Evolutionary conservation across 2,329 filamentous ascomycete genomes (phyloP), one percentile per base, ranked within the genome.

Genomic region (Podosphaera aphanis): DNA sequence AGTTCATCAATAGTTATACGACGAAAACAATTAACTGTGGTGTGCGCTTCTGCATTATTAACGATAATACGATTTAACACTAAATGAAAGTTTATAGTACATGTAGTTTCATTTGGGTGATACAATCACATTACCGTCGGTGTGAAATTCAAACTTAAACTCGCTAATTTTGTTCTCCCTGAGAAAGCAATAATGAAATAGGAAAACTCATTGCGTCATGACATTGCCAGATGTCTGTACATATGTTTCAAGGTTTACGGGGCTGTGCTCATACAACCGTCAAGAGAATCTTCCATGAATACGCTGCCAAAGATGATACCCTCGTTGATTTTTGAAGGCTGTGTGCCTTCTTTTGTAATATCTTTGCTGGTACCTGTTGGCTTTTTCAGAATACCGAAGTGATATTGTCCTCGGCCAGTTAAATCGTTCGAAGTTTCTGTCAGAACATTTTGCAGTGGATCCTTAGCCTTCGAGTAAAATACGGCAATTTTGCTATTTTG

Each of bases 311-410:
- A 73, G 29, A 70, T 61, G 38, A 73, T 53, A 1, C 69, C 69
- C 56, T 74, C 70, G 52, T 71, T 57, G 47, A 73, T 66, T 19
- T 60, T 63, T 11, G 59, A 51, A 49, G 62, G 60, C 56, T 74
- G 70, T 50, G 61, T 63, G 8, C 68, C 70, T 38, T 62, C 55
- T 55, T 66, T 65, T 37, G 63, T 63, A 36, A 71, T 62, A 52
- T 73, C 66, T 50, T 44, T 67, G 62, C 36, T 68, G 5, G 40
- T 21, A 64, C 46, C 46, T 5, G 48, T 47, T 15, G 69, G 66
- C 63, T 77, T 77, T 66, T 77, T 78, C 48, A 78, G 61, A 2
- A 76, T 56, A 29, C 74, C 74, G 44, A 77, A 67, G 56, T 78
- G 74, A 57, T 67, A 75, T 56, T 77, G 71, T 19, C 74, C 74